Base-by-base conservation (phyloP, 306 rosid species). In the Quillaja saponaria region DNA sequence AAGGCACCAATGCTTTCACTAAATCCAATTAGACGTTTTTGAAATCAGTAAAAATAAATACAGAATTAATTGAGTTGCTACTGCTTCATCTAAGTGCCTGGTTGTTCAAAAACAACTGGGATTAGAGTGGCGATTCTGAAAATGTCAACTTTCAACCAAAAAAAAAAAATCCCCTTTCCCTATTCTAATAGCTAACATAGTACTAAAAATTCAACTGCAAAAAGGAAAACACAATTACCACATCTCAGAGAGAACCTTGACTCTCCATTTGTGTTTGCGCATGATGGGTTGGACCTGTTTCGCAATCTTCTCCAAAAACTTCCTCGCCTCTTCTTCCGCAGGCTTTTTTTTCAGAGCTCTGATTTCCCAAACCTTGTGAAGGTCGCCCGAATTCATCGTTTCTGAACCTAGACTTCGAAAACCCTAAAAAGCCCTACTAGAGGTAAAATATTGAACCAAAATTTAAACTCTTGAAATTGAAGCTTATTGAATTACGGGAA, bases 261-360 rank as follows among this genome's bases (percentile, higher is more conserved):
- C 92, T 64, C 96, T 84, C 98, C 98, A 91, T 68, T 84, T 88
- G 71, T 70, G 96, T 41, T 74, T 84, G 38, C 73, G 87, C 98
- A 91, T 91, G 62, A 91, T 91, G 39, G 98, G 98, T 25, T 84
- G 98, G 28, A 91, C 96, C 74, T 91, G 98, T 72, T 82, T 86
- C 38, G 98, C 98, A 20, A 91, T 74, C 57, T 74, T 86, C 63
- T 88, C 98, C 8, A 91, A 76, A 72, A 81, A 77, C 47, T 81
- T 85, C 61, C 51, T 83, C 11, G 96, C 98, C 76, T 86, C 81
- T 9, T 86, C 96, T 60, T 78, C 60, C 13, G 72, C 76, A 19
- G 91, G 81, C 74, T 86, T 88, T 73, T n/a, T n/a, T n/a, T 84
- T 84, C 55, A 88, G 78, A 52, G 90, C 85, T 76, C 50, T 84